Evolutionary conservation across 192 early-diverging fungal genomes (phyloP).

Genomic region (Helicostylum pulchrum): DNA sequence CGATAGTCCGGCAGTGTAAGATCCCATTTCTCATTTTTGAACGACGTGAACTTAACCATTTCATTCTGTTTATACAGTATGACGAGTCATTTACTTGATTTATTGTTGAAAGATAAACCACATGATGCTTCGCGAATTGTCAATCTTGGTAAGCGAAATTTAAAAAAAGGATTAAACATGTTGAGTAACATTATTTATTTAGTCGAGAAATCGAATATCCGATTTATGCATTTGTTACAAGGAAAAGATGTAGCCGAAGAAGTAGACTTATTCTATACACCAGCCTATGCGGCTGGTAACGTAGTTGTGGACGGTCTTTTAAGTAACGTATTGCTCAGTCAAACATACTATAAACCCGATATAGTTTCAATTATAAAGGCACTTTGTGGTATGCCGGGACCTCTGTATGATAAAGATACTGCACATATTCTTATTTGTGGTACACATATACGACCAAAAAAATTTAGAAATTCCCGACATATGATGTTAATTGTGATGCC

Average conservation of each 20-base stretch:
- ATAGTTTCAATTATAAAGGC: conserved; percentile 60
- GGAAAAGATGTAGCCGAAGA: conserved; percentile 34
- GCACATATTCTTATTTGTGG: not conserved
- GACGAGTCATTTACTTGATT: conserved; percentile 60
- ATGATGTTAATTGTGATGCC: conserved; percentile 46
- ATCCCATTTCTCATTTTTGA: not conserved
- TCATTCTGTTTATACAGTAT: conserved; percentile 39
- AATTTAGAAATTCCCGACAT: conserved; percentile 23
- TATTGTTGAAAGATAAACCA: conserved; percentile 39
- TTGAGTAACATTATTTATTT: not conserved
- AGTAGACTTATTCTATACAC: conserved; percentile 48
- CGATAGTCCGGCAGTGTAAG: conserved; percentile 44
- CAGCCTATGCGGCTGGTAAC: conserved; percentile 63
- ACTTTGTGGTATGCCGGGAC: conserved; percentile 55
- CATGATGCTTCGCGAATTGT: conserved; percentile 38
- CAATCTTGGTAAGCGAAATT: conserved; percentile 37
- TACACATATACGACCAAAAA: not conserved
- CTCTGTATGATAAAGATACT: conserved; percentile 7
- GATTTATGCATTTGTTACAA: conserved; percentile 49
- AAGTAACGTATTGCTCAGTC: conserved; percentile 48
- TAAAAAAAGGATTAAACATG: not conserved
- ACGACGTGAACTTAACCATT: not conserved
- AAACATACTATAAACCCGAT: conserved; percentile 51
- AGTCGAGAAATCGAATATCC: conserved; percentile 53
- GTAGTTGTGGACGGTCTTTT: conserved; percentile 56